Evolutionary conservation across 2,329 filamentous ascomycete species (phyloP), one percentile per base, ranked within the genome.

Genomic region (Paecilomyces sp.): DNA sequence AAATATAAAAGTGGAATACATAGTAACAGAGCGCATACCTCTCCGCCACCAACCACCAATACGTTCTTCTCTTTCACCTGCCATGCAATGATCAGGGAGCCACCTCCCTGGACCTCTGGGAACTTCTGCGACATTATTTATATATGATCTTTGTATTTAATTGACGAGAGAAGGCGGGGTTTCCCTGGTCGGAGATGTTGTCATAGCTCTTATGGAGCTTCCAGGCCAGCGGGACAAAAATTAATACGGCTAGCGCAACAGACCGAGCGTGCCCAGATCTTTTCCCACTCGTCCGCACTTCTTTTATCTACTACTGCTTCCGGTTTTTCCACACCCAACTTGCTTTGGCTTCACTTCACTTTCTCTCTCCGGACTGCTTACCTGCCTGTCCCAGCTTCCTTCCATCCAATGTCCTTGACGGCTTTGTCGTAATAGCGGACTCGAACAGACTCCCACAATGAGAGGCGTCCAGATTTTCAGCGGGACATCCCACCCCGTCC

Each of bases 31-130:
- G 54, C 54, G 58, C 84, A 66, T 79, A 96, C 93, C 83, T 97
- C 93, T 75, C 94, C 94, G 68, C 94, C 94, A 64, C 94, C 94
- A 7, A 99, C 86, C 3, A 99, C 90, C n/a, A 99, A 79, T 15
- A 97, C 88, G 64, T 87, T 86, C 77, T 95, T 97, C 74, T 88
- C 88, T 72, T 87, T 89, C 69, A 96, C 88, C 79, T 97, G 94
- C 92, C 93, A 99, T 71, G 94, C 94, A 57, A 99, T 80, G 64
- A 99, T 94, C 65, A 99, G 79, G 62, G 93, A 97, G 61, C 92
- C 94, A 57, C 93, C 93, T 59, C 91, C 90, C 76, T 97, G 88
- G 30, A 97, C 85, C 64, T 88, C 82, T 60, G 92, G 91, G 71
- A 90, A 97, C 56, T 83, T 72, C 12, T 73, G 70, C 57, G 79